Percentiles rank a stretch among this genome's conserved stretches.
Conservation (phyloP, 768 basidiomycete genomes). For the Auricularia sp. region DNA sequence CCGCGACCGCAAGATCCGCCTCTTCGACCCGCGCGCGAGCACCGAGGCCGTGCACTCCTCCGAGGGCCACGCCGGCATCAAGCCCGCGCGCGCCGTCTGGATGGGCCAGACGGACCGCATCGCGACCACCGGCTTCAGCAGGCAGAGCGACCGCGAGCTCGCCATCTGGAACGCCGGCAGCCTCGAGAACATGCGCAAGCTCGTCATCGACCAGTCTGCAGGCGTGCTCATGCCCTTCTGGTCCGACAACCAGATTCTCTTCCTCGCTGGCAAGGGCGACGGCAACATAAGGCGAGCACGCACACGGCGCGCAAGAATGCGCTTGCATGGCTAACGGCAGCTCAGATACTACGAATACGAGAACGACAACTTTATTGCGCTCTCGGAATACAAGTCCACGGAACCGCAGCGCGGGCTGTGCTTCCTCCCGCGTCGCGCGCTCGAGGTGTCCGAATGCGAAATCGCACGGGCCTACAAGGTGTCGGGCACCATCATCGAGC, state of each 20-base stretch:
- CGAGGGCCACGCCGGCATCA: constrained; percentile 90
- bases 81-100: constrained; percentile 82
- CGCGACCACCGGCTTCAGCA: constrained; percentile 93
- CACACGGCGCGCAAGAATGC: too few relatives aligned
- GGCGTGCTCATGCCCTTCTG: constrained; percentile 98
- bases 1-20: constrained; percentile 80
- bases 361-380: constrained; percentile 62
- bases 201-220: constrained; percentile 76
- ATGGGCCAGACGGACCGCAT: constrained; percentile 83
- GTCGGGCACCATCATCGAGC: constrained; percentile 61
- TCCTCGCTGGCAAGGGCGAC: constrained; percentile 90
- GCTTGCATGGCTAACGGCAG: too few relatives aligned
- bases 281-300: constrained; percentile 65
- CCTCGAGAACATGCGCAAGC: constrained; percentile 65
- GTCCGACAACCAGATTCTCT: constrained; percentile 85
- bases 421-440: constrained; percentile 85
- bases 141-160: constrained; percentile 90
- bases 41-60: constrained; percentile 68
- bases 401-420: constrained; percentile 96
- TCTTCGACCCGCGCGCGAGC: constrained; percentile 85
- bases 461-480: constrained; percentile 94
- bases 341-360: constrained; percentile 83
- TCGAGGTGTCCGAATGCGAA: constrained; percentile 86
- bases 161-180: constrained; percentile 81
- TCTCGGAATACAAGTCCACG: constrained; percentile 77